These are phyloP conservation scores for Dryas octopetala DNA, from an alignment of 306 rosid species.

Conservation along the genomic window DNA sequence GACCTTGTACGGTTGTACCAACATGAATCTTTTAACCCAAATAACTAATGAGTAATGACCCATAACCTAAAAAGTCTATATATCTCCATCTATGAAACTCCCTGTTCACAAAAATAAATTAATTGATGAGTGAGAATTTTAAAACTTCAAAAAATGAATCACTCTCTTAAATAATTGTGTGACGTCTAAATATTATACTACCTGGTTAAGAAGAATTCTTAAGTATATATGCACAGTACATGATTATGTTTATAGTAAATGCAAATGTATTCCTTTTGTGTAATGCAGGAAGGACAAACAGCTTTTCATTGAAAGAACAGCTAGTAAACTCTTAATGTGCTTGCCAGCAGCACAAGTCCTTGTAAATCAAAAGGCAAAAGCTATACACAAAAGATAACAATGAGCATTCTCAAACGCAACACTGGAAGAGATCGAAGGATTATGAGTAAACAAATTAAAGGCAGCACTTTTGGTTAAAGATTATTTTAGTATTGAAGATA, in stretches of 20 bases:
- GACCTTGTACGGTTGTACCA: neutral
- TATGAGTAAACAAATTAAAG: constrained; percentile 8
- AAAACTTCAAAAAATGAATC: neutral
- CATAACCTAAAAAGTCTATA: neutral
- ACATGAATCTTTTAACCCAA: neutral
- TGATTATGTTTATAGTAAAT: neutral
- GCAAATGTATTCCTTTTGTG: neutral
- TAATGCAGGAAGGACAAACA: constrained; percentile 21
- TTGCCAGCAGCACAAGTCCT: constrained; percentile 15
- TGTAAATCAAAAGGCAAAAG: constrained; percentile 21
- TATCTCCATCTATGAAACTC: neutral
- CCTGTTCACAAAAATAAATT: neutral
- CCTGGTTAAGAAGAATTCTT: neutral
- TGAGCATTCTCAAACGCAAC: constrained; percentile 16
- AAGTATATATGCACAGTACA: neutral
- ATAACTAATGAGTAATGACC: no score
- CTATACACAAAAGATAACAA: constrained; percentile 11
- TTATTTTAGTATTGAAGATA: constrained; percentile 27
- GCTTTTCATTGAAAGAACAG: constrained; percentile 21
- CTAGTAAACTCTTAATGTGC: constrained; percentile 11
- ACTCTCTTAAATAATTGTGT: neutral
- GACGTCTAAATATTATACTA: no score
- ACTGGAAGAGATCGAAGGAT: constrained; percentile 28
- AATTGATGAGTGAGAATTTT: neutral
- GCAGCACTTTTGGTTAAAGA: constrained; percentile 31